phyloP scores from a whole-genome alignment of 176 grass and related monocot genomes.

The Eragrostis nindensis region DNA sequence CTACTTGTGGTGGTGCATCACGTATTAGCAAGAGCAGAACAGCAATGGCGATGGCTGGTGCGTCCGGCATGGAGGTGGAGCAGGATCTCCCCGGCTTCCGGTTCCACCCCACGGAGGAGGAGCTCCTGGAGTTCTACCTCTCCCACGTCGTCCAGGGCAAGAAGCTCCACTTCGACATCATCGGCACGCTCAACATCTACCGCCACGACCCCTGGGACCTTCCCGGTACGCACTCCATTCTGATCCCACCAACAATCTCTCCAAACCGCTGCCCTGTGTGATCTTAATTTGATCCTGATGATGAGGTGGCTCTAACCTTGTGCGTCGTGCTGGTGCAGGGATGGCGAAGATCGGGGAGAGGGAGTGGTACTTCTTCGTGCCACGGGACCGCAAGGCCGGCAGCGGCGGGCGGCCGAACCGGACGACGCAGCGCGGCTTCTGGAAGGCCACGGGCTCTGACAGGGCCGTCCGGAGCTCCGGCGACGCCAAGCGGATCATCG shows the following conservation, averaged over 20 bases:
- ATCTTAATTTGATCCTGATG: not conserved
- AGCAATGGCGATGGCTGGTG: not conserved
- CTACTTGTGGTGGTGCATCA: not conserved
- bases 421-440: slow-evolving; percentile 84
- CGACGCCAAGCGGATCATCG: slow-evolving; percentile 67
- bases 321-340: slow-evolving; percentile 3
- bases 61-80: slow-evolving; percentile 42
- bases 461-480: slow-evolving; percentile 39
- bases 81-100: slow-evolving; percentile 83
- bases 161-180: slow-evolving; percentile 86
- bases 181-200: slow-evolving; percentile 81
- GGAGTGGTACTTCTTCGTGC: slow-evolving; percentile 99
- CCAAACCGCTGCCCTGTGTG: not conserved
- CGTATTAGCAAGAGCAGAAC: not conserved
- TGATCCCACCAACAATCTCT: not conserved
- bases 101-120: slow-evolving; percentile 92
- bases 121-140: slow-evolving; percentile 91
- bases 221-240: slow-evolving; percentile 47
- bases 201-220: slow-evolving; percentile 87
- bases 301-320: not conserved
- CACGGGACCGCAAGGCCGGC: slow-evolving; percentile 57
- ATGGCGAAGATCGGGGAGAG: slow-evolving; percentile 91
- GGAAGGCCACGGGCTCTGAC: slow-evolving; percentile 96
- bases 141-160: slow-evolving; percentile 51
- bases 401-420: slow-evolving; percentile 82